Evolutionary conservation across 2,329 filamentous ascomycete genomes (phyloP), one percentile per base, ranked within the genome.

Genomic region (Coniochaeta pulveracea): DNA sequence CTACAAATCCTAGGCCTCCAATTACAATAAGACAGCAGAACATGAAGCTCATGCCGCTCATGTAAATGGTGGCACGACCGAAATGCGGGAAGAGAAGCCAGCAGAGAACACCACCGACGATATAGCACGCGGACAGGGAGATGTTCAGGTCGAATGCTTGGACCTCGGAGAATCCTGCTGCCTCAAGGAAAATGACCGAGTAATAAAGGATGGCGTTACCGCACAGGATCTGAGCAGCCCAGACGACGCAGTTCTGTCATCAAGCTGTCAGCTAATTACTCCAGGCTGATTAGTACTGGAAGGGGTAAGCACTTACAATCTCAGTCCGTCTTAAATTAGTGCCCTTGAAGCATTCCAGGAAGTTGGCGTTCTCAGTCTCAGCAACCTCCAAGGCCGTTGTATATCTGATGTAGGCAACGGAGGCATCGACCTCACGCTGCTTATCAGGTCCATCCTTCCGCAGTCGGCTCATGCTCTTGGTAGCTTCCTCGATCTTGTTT

Each of bases 21-120:
- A 57, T 56, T 12, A 45, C 44, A 9, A 56, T 30, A 5, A 60
- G 51, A 19, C 53, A 52, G 25, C 52, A 42, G 34, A 61, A 57
- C 55, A 61, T 58, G 34, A 58, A 49, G 0, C 46, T 40, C 36
- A 61, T 33, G 0, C 60, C 60, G 4, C 38, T 39, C 47, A 61
- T 57, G 23, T 62, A 62, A 7, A 63, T 51, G 0, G 58, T 61
- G 3, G 51, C 49, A 5, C 60, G 44, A 1, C 60, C 60, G 12
- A 61, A 25, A 17, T 56, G 50, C 3, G 54, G 53, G 39, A 61
- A 57, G 3, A 62, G 43, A 10, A 56, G 38, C 58, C 57, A 63
- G 34, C 52, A 60, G 15, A 58, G 51, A 5, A 60, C 44, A 1
- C 55, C 56, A 2, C 54, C 57, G 9, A 58, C 46, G 17, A 57